A percentile compares a stretch with the other conserved stretches of the same genome.
phyloP scores from a whole-genome alignment of 257 asterid species.

The Leonotis leonurus region DNA sequence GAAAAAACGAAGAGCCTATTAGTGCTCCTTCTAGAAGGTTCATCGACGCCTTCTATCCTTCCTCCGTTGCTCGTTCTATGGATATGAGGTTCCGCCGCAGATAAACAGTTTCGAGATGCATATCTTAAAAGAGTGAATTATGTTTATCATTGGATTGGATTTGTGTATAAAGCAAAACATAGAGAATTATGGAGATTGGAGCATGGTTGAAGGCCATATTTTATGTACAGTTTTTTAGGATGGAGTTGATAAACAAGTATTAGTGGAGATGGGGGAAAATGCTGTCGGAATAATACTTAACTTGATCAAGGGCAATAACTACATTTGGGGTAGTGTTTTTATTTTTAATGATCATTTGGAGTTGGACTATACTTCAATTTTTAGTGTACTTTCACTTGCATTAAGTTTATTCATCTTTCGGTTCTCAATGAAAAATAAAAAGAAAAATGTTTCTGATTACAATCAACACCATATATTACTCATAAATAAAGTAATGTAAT shows the following conservation, averaged over 20 bases:
- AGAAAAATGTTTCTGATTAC: no score
- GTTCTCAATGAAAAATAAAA: no score
- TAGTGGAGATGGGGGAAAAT: background rate
- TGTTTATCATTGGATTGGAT: conserved; percentile 3
- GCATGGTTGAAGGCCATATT: conserved; percentile 9
- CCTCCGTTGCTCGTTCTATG: conserved; percentile 51
- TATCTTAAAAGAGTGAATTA: conserved; percentile 3
- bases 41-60: conserved; percentile 47
- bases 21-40: conserved; percentile 46
- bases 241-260: background rate
- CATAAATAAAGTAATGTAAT: no score
- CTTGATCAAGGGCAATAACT: no score
- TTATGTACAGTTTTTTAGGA: conserved; percentile 16
- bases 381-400: background rate
- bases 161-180: conserved; percentile 17
- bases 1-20: conserved; percentile 38
- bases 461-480: no score
- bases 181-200: background rate
- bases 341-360: no score
- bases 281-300: background rate
- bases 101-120: conserved; percentile 21
- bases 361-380: background rate
- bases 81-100: conserved; percentile 53
- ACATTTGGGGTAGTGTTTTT: no score
- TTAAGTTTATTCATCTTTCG: no score